Evolutionary conservation across 202 grass and related monocot genomes (phyloP).

Genomic region (Dendrocalamus latiflorus): DNA sequence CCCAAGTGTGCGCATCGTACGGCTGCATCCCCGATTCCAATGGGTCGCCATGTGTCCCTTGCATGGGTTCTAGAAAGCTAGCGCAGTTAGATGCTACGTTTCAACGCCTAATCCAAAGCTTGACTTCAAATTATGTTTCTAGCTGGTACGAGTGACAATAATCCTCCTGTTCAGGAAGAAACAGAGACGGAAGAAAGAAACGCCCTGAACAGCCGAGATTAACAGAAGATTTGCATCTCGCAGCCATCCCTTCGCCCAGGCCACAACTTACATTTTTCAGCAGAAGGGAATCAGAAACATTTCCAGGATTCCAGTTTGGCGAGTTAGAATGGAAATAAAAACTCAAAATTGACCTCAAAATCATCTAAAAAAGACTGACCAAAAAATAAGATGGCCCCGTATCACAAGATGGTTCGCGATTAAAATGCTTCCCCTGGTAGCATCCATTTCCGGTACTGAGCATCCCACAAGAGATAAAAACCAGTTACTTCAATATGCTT

Average conservation of each 20-base stretch:
- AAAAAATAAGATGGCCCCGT: neutral
- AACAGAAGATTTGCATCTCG: neutral
- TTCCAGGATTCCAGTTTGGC: neutral
- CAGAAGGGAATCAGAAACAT: neutral
- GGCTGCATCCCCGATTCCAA: too few species aligned
- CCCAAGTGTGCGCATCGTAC: too few species aligned
- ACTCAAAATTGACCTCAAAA: neutral
- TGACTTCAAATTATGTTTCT: neutral
- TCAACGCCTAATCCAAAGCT: slow-evolving; percentile 29
- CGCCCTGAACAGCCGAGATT: neutral
- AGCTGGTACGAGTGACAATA: neutral
- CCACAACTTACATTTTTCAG: neutral
- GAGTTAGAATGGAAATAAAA: neutral
- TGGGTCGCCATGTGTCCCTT: too few species aligned
- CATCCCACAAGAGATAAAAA: too few species aligned
- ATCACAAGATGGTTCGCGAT: neutral
- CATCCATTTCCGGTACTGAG: neutral
- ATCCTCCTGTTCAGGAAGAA: neutral
- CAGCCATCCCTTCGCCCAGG: neutral
- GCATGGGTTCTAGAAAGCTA: too few species aligned
- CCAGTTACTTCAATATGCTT: too few species aligned
- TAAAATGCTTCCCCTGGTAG: neutral
- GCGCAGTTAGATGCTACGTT: slow-evolving; percentile 18
- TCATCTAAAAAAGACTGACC: neutral
- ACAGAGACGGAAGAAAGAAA: neutral